Evolutionary conservation across 2,329 filamentous ascomycete genomes (phyloP).

Genomic region (Lecanicillium sp.): DNA sequence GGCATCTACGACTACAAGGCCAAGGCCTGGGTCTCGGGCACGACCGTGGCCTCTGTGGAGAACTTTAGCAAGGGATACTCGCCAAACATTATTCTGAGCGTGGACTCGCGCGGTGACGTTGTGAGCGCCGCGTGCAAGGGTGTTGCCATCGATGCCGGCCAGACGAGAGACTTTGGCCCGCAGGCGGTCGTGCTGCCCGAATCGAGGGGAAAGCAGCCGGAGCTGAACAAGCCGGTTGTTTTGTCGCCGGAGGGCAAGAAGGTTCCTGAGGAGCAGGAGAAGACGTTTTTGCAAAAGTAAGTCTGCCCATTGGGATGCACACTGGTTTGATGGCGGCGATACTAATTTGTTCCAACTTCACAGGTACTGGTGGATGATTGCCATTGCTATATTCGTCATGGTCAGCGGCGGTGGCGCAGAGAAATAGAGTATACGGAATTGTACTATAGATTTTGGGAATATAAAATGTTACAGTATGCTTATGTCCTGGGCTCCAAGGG

Average conservation of each 20-base stretch:
- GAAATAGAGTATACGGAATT: conserved; percentile 31
- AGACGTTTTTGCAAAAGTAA: conserved; percentile 60
- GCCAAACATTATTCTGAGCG: conserved; percentile 46
- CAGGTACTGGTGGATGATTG: conserved; percentile 62
- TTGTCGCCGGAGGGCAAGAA: conserved; percentile 53
- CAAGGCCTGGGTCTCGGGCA: conserved; percentile 43
- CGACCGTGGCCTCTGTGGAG: conserved; percentile 45
- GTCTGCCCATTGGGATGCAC: conserved; percentile 17
- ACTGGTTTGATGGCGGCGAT: conserved; percentile 6
- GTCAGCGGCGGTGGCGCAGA: conserved; percentile 44
- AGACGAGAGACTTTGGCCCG: conserved; percentile 58
- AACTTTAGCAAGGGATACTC: conserved; percentile 56
- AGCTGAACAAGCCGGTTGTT: conserved; percentile 57
- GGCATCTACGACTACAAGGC: conserved; percentile 46
- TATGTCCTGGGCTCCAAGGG: too few species aligned
- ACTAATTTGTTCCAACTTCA: conserved; percentile 22
- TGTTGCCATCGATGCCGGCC: conserved; percentile 54
- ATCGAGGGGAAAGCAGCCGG: conserved; percentile 44
- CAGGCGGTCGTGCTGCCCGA: conserved; percentile 44
- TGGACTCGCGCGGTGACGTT: conserved; percentile 36
- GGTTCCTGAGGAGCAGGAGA: conserved; percentile 48
- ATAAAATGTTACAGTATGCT: conserved; percentile 1
- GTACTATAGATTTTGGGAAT: conserved; percentile 1
- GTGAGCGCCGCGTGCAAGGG: conserved; percentile 46
- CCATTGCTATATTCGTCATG: conserved; percentile 43